Evolutionary conservation across 495 filamentous ascomycete genomes (phyloP), one percentile per base, ranked within the genome.

Genomic region (Talaromyces adpressus): DNA sequence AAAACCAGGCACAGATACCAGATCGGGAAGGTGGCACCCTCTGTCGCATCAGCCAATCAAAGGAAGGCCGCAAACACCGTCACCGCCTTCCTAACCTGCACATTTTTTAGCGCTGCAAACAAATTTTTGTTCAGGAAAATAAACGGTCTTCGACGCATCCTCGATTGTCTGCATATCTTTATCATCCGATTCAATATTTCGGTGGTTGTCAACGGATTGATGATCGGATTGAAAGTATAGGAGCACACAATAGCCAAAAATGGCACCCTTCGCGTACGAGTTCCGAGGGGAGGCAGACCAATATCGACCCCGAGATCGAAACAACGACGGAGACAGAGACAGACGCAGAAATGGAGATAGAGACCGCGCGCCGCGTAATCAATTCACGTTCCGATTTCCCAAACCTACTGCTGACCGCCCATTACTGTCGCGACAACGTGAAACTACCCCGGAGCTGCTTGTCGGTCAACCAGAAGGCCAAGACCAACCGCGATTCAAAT

Each of bases 331-430:
- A 25, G 39, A 22, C 36, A n/a, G 16, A 9, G 29, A 27, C 6
- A 45, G 59, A 29, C 39, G 39, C 36, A 12, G 39, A 27, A 20
- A 47, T 34, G 56, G 23, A 30, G 67, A 72, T 56, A 69, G 72
- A 34, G 71, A 70, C 27, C 61, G 72, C 14, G 65, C 64, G 20
- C 71, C 66, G 51, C 72, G 49, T 57, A 73, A 69, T 62, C 72
- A 77, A 20, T 84, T 84, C 65, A 79, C 77, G 0, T 84, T 82
- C 64, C 77, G 78, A 14, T 71, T 71, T 32, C 69, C 71, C 58
- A 71, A 70, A 14, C 69, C 65, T 4, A 81, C 74, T 6, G 68
- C 81, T 8, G 79, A 82, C 29, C 76, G 82, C 18, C 82, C 81
- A 9, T 68, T 84, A 8, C 62, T 84, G 18, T 69, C 69, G 52